Evolutionary conservation across 306 rosid species (phyloP).

Genomic region (Trichosanthes cucumerina): DNA sequence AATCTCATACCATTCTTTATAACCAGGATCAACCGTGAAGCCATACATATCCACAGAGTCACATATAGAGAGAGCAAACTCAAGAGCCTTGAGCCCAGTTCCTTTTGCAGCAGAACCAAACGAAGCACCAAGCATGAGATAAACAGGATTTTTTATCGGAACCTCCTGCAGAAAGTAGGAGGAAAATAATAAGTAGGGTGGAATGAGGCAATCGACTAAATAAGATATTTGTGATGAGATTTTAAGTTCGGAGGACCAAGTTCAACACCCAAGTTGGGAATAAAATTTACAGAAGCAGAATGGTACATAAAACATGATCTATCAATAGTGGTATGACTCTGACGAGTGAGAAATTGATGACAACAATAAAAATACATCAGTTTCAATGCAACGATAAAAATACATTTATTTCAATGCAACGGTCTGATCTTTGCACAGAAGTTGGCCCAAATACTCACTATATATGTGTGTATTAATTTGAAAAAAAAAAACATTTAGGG

Average conservation of each 20-base stretch:
- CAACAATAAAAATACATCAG: not conserved
- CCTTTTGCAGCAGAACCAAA: slow-evolving; percentile 99
- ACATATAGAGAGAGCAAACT: slow-evolving; percentile 86
- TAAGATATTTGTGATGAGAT: not conserved
- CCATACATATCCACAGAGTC: slow-evolving; percentile 98
- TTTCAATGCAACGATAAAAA: not conserved
- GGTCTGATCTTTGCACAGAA: not conserved
- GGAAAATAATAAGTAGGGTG: slow-evolving; percentile 10
- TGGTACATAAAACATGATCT: not conserved
- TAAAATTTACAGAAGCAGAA: not conserved
- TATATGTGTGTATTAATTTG: not conserved
- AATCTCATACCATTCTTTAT: slow-evolving; percentile 75
- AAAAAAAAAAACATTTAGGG: no score
- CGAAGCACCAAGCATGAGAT: slow-evolving; percentile 92
- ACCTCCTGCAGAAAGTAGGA: slow-evolving; percentile 61
- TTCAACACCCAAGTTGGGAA: not conserved
- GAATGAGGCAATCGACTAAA: not conserved
- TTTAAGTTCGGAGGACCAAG: not conserved
- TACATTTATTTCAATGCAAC: not conserved
- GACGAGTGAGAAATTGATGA: not conserved
- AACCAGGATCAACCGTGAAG: slow-evolving; percentile 97
- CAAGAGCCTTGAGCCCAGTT: slow-evolving; percentile 98
- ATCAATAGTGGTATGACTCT: not conserved
- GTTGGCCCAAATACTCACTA: not conserved
- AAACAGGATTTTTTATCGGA: slow-evolving; percentile 80